Conservation (phyloP, 495 filamentous ascomycete species). For the Penicilliopsis zonata region DNA sequence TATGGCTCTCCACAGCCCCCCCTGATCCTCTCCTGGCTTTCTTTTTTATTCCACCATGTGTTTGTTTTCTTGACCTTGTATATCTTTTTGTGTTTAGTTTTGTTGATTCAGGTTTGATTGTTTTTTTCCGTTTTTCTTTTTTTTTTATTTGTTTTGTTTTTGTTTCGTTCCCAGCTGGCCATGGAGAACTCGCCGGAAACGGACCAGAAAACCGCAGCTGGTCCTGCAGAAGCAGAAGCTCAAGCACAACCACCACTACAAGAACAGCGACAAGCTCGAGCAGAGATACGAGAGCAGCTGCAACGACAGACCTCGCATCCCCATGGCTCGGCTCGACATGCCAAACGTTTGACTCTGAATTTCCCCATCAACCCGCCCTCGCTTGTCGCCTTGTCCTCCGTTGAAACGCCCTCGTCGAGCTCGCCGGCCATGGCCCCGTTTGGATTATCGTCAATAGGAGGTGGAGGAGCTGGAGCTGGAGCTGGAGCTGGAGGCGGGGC, state of each 20-base stretch:
- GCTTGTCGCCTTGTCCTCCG: conserved; percentile 14
- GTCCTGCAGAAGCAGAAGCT: background rate
- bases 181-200: conserved; percentile 1
- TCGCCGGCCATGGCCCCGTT: conserved; percentile 29
- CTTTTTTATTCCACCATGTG: no score
- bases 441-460: conserved; percentile 21
- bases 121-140: conserved; percentile 35
- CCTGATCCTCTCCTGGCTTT: no score
- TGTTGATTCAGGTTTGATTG: no score
- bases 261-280: background rate
- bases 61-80: no score
- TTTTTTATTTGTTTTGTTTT: background rate
- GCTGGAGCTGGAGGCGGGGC: no score
- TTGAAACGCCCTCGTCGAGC: conserved; percentile 16
- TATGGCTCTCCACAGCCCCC: no score
- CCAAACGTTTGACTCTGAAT: conserved; percentile 69
- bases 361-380: conserved; percentile 49
- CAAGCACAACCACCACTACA: background rate
- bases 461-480: no score
- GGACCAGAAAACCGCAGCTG: conserved; percentile 1
- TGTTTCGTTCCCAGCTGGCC: conserved; percentile 1
- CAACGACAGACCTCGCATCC: conserved; percentile 41
- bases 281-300: conserved; percentile 7
- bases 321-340: conserved; percentile 42
- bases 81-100: no score